phyloP scores from a whole-genome alignment of 768 basidiomycete genomes.

The Hygrocybe punicea region DNA sequence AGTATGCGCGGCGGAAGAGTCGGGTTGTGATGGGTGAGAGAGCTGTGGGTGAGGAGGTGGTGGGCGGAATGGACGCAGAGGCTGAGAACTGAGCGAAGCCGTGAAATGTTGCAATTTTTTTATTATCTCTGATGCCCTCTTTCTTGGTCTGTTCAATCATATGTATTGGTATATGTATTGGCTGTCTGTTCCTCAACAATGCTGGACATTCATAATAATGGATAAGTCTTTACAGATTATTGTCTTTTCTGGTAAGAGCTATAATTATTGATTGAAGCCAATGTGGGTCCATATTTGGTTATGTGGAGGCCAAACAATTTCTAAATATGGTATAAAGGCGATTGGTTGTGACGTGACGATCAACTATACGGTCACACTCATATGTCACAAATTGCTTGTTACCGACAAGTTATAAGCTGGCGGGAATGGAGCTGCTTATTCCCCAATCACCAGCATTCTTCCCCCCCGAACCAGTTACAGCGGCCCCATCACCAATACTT shows the following conservation, averaged over 20 bases:
- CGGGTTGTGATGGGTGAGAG: conserved; percentile 7
- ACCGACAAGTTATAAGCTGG: neutral
- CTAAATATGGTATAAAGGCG: neutral
- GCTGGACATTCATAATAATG: too few species aligned
- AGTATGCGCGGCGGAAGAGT: conserved; percentile 60
- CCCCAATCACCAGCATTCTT: too few species aligned
- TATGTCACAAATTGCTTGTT: neutral
- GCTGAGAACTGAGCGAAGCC: neutral
- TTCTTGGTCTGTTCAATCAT: neutral
- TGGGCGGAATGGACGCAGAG: too few species aligned
- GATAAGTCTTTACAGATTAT: too few species aligned
- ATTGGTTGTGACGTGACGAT: neutral
- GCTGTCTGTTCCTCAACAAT: too few species aligned
- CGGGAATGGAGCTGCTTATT: neutral
- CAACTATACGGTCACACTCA: too few species aligned
- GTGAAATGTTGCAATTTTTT: neutral
- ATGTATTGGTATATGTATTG: too few species aligned
- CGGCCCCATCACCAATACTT: neutral
- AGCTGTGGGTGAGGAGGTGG: neutral
- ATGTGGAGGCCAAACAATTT: neutral
- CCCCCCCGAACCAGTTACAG: too few species aligned
- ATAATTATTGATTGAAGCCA: too few species aligned
- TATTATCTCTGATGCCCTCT: neutral
- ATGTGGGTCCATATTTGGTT: neutral
- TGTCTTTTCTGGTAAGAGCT: too few species aligned